Evolutionary conservation across 768 basidiomycete species (phyloP), one percentile per base, ranked within the genome.

Genomic region (Dictyophora rubrovolvata): DNA sequence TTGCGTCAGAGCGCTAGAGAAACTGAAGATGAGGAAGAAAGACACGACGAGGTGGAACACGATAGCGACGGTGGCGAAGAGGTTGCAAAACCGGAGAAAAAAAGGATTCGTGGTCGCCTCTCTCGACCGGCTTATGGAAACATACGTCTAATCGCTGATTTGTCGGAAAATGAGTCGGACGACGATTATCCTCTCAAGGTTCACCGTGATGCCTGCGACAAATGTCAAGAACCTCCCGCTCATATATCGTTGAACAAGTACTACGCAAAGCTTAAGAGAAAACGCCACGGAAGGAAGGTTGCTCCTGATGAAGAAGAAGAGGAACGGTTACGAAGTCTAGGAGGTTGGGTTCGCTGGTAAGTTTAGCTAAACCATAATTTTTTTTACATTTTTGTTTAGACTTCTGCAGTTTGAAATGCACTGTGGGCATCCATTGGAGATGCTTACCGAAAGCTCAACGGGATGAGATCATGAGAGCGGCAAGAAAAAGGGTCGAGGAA

Each of bases 321-420:
- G 37, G 79, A 81, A 37, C 73, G 71, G 52, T 70, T 82, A 10
- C 70, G 62, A 12, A 67, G 69, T 7, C 71, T 86, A 50, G 90
- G 90, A 12, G 90, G 90, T 23, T 93, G 90, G 90, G 82, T 92
- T 62, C 78, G 82, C 71, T 93, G 90, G 89, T 89, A 68, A 58
- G 79, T 71, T 49, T 33, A 22, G 48, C 34, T 56, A 17, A 53
- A 18, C 20, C 17, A 23, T 20, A 53, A n/a, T n/a, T 34, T 17
- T 37, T 5, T 48, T 33, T 48, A 18, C 56, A 5, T 48, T 48
- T 50, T 42, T 42, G n/a, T 2, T 42, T 42, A 42, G n/a, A 42
- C 12, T 14, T 10, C 6, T 18, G 21, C 59, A 91, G 89, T 67
- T 75, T 89, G 47, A 86, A 82, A 68, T 93, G 90, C 61, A 85